These are phyloP conservation scores for Pterula multifida DNA, from an alignment of 1,284 basidiomycete species.

Conservation along the genomic window DNA sequence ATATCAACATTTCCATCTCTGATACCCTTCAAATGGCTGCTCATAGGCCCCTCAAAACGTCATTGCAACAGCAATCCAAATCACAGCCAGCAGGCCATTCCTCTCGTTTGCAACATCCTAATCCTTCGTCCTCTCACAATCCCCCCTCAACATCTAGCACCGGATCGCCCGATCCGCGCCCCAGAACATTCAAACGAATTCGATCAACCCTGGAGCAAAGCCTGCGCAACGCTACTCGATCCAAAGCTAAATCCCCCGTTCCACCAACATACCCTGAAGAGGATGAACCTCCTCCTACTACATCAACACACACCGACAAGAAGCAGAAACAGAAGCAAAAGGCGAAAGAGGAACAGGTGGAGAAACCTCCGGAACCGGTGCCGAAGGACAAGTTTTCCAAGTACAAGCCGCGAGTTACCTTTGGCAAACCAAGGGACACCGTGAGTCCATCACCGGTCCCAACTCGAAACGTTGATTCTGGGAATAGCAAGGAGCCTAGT, in stretches of 20 bases:
- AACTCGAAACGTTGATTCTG: not conserved
- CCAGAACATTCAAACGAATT: constrained; percentile 49
- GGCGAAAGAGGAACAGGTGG: constrained; percentile 26
- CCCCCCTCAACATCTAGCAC: constrained; percentile 14
- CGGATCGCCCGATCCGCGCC: constrained; percentile 24
- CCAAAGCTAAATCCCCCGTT: constrained; percentile 24
- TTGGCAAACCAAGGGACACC: not conserved
- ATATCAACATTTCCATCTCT: constrained; percentile 28
- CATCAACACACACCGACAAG: constrained; percentile 26
- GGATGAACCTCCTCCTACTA: constrained; percentile 28
- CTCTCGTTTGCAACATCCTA: constrained; percentile 27
- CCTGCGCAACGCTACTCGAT: constrained; percentile 47
- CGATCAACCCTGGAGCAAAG: constrained; percentile 56
- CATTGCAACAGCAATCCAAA: constrained; percentile 19
- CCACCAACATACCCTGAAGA: constrained; percentile 26
- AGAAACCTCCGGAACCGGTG: constrained; percentile 18
- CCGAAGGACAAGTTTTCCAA: constrained; percentile 20
- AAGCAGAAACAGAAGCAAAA: constrained; percentile 18
- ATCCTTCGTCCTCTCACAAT: constrained; percentile 16
- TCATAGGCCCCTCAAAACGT: constrained; percentile 22
- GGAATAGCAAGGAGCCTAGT: constrained; percentile 8
- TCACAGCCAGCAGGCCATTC: constrained; percentile 26
- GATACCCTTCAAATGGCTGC: constrained; percentile 36
- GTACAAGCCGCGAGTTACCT: constrained; percentile 18
- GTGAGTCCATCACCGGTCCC: not conserved